These are phyloP conservation scores for Cordyceps cateniannulata DNA, from an alignment of 2,329 filamentous ascomycete genomes.

Conservation along the genomic window DNA sequence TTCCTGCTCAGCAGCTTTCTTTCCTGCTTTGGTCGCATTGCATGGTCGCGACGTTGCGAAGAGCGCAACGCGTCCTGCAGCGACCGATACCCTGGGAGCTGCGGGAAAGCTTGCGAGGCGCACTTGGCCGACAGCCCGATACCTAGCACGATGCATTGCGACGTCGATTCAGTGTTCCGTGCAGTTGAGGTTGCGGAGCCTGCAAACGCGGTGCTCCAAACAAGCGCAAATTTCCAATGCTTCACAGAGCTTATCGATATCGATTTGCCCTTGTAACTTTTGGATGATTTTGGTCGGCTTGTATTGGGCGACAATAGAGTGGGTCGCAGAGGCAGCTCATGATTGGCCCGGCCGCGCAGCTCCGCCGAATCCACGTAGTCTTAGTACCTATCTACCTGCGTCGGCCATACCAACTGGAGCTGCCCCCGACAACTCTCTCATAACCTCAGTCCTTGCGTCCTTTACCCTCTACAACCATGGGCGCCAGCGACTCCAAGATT, in stretches of 20 bases:
- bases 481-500: constrained; percentile 96
- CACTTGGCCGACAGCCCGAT: neutral
- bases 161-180: neutral
- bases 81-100: neutral
- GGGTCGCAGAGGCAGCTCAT: neutral
- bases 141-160: constrained; percentile 3
- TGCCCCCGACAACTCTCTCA: neutral
- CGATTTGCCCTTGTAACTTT: neutral
- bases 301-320: neutral
- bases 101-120: neutral
- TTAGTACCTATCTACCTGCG: neutral
- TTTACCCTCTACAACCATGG: constrained; percentile 53
- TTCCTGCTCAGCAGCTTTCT: neutral
- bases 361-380: constrained; percentile 7
- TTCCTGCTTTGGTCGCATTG: neutral
- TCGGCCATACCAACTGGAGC: too few species aligned
- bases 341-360: neutral
- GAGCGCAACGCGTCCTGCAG: neutral
- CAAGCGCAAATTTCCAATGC: neutral
- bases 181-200: neutral
- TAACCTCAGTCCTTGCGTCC: constrained; percentile 12
- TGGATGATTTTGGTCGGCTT: neutral
- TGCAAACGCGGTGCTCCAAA: neutral
- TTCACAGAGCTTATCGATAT: constrained; percentile 6
- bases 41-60: neutral